Conservation (phyloP, 2,329 filamentous ascomycete species). For the Pseudomassariella vexata region DNA sequence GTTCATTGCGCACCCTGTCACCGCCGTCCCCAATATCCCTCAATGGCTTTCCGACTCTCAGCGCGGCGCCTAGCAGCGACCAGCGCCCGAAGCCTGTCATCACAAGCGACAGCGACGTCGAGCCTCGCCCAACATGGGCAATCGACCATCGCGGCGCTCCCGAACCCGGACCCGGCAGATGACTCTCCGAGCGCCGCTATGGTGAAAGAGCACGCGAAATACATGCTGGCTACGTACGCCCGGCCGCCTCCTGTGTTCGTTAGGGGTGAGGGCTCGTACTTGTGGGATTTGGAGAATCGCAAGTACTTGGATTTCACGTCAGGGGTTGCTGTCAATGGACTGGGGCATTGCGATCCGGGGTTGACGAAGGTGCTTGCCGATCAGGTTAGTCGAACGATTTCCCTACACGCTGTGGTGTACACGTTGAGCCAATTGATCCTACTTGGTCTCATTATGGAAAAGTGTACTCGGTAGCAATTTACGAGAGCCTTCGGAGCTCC, state of each 20-base stretch:
- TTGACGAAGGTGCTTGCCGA: slow-evolving; percentile 70
- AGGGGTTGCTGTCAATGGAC: slow-evolving; percentile 89
- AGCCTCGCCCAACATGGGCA: slow-evolving; percentile 18
- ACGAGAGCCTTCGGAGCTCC: slow-evolving; percentile 8
- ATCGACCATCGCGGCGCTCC: slow-evolving; percentile 18
- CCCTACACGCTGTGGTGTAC: too few species aligned
- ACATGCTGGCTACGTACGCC: slow-evolving; percentile 94
- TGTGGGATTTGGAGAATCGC: slow-evolving; percentile 86
- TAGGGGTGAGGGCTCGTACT: slow-evolving; percentile 76
- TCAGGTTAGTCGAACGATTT: slow-evolving; percentile 60
- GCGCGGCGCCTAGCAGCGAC: slow-evolving; percentile 13
- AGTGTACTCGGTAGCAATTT: slow-evolving; percentile 8
- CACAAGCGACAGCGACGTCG: slow-evolving; percentile 14
- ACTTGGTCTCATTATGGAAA: not conserved
- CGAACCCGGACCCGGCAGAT: slow-evolving; percentile 23
- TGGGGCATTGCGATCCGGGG: slow-evolving; percentile 84
- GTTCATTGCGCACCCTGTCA: too few species aligned
- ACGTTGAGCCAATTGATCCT: too few species aligned
- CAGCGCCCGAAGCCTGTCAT: slow-evolving; percentile 17
- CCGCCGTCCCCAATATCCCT: too few species aligned
- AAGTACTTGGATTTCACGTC: slow-evolving; percentile 92
- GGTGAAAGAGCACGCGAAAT: slow-evolving; percentile 70
- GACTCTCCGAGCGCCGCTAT: slow-evolving; percentile 56
- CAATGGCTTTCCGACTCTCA: slow-evolving; percentile 21
- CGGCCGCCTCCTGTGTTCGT: slow-evolving; percentile 87